phyloP scores from a whole-genome alignment of 257 asterid species.

The Ehretia macrophylla region DNA sequence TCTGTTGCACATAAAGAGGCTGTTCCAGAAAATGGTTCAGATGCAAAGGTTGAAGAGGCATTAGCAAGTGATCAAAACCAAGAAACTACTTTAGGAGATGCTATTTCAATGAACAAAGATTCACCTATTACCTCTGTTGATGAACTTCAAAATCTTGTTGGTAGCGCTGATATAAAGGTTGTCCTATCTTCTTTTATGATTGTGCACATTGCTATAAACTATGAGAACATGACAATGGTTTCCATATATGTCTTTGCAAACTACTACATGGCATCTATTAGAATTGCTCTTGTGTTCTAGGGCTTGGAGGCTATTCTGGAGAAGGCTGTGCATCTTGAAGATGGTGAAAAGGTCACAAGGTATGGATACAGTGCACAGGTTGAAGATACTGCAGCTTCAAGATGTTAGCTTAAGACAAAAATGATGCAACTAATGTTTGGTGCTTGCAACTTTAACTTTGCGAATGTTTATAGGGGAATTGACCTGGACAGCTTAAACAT shows the following conservation, averaged over 20 bases:
- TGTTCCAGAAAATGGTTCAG: constrained; percentile 39
- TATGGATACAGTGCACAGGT: constrained; percentile 24
- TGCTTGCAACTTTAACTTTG: constrained; percentile 26
- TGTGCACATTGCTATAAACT: background rate
- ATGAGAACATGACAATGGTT: background rate
- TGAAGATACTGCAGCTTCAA: constrained; percentile 19
- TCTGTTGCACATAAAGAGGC: constrained; percentile 40
- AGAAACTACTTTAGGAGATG: constrained; percentile 42
- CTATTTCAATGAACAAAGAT: constrained; percentile 33
- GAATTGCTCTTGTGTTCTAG: constrained; percentile 32
- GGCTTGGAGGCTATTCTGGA: constrained; percentile 99
- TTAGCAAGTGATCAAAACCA: constrained; percentile 51
- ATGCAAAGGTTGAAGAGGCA: constrained; percentile 44
- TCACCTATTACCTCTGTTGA: constrained; percentile 57
- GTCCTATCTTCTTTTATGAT: constrained; percentile 9
- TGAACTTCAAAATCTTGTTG: constrained; percentile 80
- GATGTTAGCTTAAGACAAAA: constrained; percentile 7
- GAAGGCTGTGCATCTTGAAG: constrained; percentile 95
- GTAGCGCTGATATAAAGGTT: constrained; percentile 94
- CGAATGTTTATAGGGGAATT: constrained; percentile 53
- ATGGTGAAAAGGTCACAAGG: constrained; percentile 85
- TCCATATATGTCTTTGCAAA: background rate
- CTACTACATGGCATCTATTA: background rate
- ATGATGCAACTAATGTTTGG: constrained; percentile 12
- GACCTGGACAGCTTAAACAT: constrained; percentile 63